A percentile compares a stretch with the other conserved stretches of the same genome.
Evolutionary conservation across 2,329 filamentous ascomycete genomes (phyloP).

Genomic region (Sclerotiophoma versabilis): DNA sequence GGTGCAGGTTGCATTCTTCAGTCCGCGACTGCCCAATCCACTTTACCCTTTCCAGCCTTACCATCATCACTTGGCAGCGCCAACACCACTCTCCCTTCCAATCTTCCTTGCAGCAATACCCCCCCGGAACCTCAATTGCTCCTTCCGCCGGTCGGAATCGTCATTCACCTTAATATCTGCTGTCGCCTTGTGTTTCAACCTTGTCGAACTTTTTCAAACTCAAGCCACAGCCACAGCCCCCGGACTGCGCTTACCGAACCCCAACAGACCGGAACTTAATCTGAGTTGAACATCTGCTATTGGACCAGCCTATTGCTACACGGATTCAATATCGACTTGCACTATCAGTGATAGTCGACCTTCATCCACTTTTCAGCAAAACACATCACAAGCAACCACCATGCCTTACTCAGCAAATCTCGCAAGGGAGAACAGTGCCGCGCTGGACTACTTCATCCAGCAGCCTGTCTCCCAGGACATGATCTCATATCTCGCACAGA

Average conservation of each 20-base stretch:
- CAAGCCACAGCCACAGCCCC: slow-evolving; percentile 44
- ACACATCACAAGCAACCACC: slow-evolving; percentile 26
- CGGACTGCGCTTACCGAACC: slow-evolving; percentile 45
- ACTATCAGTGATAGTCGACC: slow-evolving; percentile 13
- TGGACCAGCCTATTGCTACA: slow-evolving; percentile 27
- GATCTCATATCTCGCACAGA: slow-evolving; percentile 77
- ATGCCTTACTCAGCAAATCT: slow-evolving; percentile 57
- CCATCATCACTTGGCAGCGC: slow-evolving; percentile 37
- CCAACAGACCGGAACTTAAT: slow-evolving; percentile 43
- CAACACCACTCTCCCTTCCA: slow-evolving; percentile 32
- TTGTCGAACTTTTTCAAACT: slow-evolving; percentile 28
- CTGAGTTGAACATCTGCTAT: slow-evolving; percentile 20
- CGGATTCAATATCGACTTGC: slow-evolving; percentile 10
- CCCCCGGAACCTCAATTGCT: slow-evolving; percentile 21
- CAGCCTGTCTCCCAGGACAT: slow-evolving; percentile 76
- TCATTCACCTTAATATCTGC: slow-evolving; percentile 36
- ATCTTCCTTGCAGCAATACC: slow-evolving; percentile 30
- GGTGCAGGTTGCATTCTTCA: slow-evolving; percentile 37
- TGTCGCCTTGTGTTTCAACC: slow-evolving; percentile 38
- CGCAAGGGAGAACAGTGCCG: slow-evolving; percentile 68
- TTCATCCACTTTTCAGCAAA: slow-evolving; percentile 20
- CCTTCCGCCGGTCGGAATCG: slow-evolving; percentile 45
- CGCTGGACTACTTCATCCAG: slow-evolving; percentile 82
- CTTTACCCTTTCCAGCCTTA: slow-evolving; percentile 27
- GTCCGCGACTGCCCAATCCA: slow-evolving; percentile 27